Evolutionary conservation across 371 early-diverging fungal genomes (phyloP), one percentile per base, ranked within the genome.

Genomic region (Batkoa obscura): DNA sequence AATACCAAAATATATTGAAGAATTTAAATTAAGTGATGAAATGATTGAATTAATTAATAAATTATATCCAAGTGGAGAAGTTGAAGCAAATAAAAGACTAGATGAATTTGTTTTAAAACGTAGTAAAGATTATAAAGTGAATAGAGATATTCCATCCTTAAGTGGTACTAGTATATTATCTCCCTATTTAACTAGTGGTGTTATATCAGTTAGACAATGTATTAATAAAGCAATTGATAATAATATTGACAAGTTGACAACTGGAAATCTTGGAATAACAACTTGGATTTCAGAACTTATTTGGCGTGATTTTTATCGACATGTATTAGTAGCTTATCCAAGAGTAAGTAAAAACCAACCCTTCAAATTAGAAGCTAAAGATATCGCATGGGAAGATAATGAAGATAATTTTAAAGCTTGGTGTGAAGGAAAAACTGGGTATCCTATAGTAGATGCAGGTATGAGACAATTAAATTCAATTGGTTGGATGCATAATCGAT

Each of bases 401-500:
- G 30, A 56, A 23, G 59, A 39, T 32, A 48, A 53, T 1, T 74
- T 80, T 58, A 37, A 64, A 30, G 55, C 57, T 17, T 84, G 82
- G 84, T 68, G 72, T 37, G 62, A 72, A 37, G 82, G 81, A 2
- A 66, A 65, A 58, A 82, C 80, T 0, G 81, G 84, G 3, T 84
- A 68, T 63, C 81, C 81, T 3, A 73, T 84, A 43, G 81, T 81
- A 4, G 81, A 81, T 64, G 81, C 84, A n/a, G 80, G 67, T 0
- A 75, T 78, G 73, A 62, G 72, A 17, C 75, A 80, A 59, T 60
- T 83, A 23, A 60, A 63, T 15, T 55, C 42, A 1, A 67, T 63
- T 0, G 80, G 81, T 13, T 78, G 74, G 71, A 76, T 84, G 79
- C 78, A 78, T 61, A 81, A 84, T 59, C 69, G 81, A 3, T 55